Evolutionary conservation across 108 stramenopile species (phyloP), one percentile per base, ranked within the genome.

Genomic region (Skeletonema tropicum): DNA sequence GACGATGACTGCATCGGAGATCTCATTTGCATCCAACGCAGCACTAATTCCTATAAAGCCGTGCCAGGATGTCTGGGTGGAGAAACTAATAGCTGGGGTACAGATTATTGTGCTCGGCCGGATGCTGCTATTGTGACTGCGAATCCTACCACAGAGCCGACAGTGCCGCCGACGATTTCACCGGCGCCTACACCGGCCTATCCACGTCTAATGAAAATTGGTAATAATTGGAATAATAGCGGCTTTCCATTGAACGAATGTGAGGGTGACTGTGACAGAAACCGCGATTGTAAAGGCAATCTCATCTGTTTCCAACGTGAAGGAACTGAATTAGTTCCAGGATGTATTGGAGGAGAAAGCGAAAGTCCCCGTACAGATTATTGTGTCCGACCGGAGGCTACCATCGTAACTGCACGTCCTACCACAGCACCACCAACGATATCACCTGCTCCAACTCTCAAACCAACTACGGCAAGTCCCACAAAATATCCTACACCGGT

Each of bases 261-360:
- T 52, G 49, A 52, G 49, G 49, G 49, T 52, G 49, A 52, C 21
- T 52, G 49, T 1, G 49, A 52, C 15, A 9, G 9, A 52, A 6
- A 52, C 9, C 3, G 4, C 1, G 68, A 76, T 3, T 76, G 75
- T 61, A 17, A 26, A 2, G 68, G 57, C 17, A 41, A 25, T 29
- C 38, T 76, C 19, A 41, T 35, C 9, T 76, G 75, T 26, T 76
- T 41, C 29, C 68, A 70, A 25, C 75, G 75, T 21, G 32, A 35
- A 4, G 1, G 31, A 14, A 25, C 6, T 15, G 68, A 76, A 19
- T 1, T 3, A 3, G 49, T 52, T 0, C 49, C 21, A 8, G 49
- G 49, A 52, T 52, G 49, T 23, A 0, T 21, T 14, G 41, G 41
- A 23, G 49, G 49, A 52, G 7, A 19, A 6, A 25, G 49, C 21